Evolutionary conservation across 2,329 filamentous ascomycete genomes (phyloP), one percentile per base, ranked within the genome.

Genomic region (Ophiostoma fasciatum): DNA sequence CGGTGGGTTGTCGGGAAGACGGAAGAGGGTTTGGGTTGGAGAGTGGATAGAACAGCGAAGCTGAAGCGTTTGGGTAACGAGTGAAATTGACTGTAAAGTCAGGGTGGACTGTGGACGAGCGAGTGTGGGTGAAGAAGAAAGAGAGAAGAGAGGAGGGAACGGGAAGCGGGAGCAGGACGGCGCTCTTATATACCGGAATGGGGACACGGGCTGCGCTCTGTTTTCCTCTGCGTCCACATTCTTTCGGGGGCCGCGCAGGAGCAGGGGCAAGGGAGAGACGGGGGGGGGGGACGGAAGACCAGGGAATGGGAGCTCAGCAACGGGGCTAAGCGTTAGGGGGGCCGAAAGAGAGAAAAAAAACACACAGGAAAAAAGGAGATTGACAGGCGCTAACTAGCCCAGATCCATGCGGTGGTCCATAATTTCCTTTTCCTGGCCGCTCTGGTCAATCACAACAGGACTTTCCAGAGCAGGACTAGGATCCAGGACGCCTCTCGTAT

Each of bases 61-160:
- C 42, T 48, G 46, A 48, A n/a, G 48, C 39, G 43, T 51, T 50
- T 49, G 46, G 49, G 43, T 47, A 71, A 71, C 63, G 67, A 71
- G 57, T 67, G 67, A 59, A 70, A 62, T 62, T 68, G 67, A 71
- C 67, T 66, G 50, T 60, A 63, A 56, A 66, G 64, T 66, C 64
- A 63, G 60, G 61, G 56, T 51, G 51, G 45, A 50, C 54, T 48
- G 62, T 55, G 49, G 61, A 29, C 28, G 36, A 60, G 48, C 49
- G 63, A 61, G 61, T 60, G 63, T 63, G 64, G 59, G 65, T 64
- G 60, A 63, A 51, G 60, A 60, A 51, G 45, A 51, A 52, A 44
- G 50, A 43, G 46, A 54, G 51, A 53, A 46, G 42, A 68, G 58
- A 51, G 45, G 46, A 36, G 28, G 45, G 43, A 35, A 31, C 28